Base-by-base conservation (phyloP, 2,329 filamentous ascomycete species). In the Pseudogymnoascus sp. region DNA sequence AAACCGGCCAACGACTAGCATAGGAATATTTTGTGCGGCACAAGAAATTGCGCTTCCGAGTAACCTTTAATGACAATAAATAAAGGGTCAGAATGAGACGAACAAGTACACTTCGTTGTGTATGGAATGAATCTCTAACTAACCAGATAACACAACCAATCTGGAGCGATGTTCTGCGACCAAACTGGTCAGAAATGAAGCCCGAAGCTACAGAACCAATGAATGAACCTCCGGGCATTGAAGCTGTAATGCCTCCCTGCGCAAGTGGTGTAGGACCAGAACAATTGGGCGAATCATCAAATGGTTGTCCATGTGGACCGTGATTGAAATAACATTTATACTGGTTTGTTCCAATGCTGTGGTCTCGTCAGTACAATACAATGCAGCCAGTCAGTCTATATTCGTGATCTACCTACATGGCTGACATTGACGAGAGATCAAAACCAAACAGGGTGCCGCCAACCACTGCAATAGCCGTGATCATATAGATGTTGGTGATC, bases 191-290 rank as follows among this genome's bases (percentile, higher is more conserved):
- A 1, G 84, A 82, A 11, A 86, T 66, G 67, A 78, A 79, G 41
- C 84, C 84, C 44, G 84, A 86, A 58, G 78, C 61, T 13, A 87
- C 74, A 58, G 86, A 82, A 64, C 85, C 87, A 26, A 86, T 72
- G 75, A 84, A 89, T 0, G 86, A 89, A 35, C 87, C 87, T 60
- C 81, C 86, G 15, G 87, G 83, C 85, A 90, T 89, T 58, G 85
- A 77, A 26, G 87, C 86, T 0, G 84, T 86, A 69, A 90, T 88
- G 57, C 83, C 84, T 63, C 84, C 84, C 70, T 84, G 82, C 0
- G 79, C 73, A 61, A 74, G 70, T 39, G 76, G 70, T 13, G 69
- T 71, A 3, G 83, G 84, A 33, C 84, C 84, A 13, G 75, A 77
- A 71, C 81, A 84, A 6, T 74, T 71, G 6, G 36, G 36, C 36